Percentiles rank a stretch among this genome's conserved stretches.
Evolutionary conservation across 306 rosid species (phyloP).

Genomic region (Pyrus bretschneideri): DNA sequence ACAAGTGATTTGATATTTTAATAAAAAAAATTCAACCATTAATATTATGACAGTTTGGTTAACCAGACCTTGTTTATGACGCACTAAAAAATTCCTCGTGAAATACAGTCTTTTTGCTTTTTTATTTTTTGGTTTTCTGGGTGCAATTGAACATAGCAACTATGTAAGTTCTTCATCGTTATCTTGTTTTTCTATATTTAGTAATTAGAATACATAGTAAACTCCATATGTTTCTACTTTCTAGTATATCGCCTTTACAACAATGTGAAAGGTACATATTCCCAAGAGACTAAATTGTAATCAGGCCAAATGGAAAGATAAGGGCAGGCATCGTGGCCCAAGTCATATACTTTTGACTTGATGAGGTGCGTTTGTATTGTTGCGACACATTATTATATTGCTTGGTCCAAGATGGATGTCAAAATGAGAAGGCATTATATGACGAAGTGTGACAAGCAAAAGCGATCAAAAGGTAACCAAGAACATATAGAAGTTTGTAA

Average conservation of each 20-base stretch:
- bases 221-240: background rate
- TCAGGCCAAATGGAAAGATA: background rate
- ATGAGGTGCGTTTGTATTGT: background rate
- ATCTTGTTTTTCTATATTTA: background rate
- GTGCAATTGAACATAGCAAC: background rate
- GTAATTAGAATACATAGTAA: background rate
- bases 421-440: too few relatives aligned
- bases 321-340: background rate
- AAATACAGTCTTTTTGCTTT: background rate
- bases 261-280: background rate
- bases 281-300: background rate
- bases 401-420: too few relatives aligned
- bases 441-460: too few relatives aligned
- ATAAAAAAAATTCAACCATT: too few relatives aligned
- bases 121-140: background rate
- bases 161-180: background rate
- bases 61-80: fast-evolving
- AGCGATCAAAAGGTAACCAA: too few relatives aligned
- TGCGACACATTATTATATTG: background rate
- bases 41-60: too few relatives aligned
- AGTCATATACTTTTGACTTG: background rate
- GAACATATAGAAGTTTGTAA: background rate
- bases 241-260: too few relatives aligned
- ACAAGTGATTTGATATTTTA: too few relatives aligned
- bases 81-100: too few relatives aligned